phyloP scores from a whole-genome alignment of 495 filamentous ascomycete genomes.

The Polyplosphaeria fusca region DNA sequence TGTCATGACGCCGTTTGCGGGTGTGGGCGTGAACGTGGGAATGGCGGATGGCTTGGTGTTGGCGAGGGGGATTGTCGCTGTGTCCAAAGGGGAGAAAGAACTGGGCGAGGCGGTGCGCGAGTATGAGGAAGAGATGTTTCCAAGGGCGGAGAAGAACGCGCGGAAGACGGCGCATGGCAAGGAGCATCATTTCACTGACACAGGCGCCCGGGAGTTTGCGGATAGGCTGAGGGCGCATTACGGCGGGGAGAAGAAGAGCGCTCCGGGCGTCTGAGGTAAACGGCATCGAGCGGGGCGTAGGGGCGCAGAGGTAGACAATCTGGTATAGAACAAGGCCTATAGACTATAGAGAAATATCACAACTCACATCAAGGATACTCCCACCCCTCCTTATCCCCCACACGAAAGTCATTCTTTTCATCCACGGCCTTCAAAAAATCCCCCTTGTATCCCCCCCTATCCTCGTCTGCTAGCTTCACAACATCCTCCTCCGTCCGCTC shows the following conservation, averaged over 20 bases:
- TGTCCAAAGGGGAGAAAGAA: conserved; percentile 10
- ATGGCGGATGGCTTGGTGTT: conserved; percentile 29
- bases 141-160: conserved; percentile 16
- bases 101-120: conserved; percentile 16
- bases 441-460: conserved; percentile 6
- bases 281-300: background rate
- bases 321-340: background rate
- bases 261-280: background rate
- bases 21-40: conserved; percentile 33
- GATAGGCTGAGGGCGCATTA: conserved; percentile 2
- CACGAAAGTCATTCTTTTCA: conserved; percentile 11
- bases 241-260: background rate
- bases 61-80: conserved; percentile 12
- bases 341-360: background rate
- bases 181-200: conserved; percentile 18
- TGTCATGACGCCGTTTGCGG: conserved; percentile 32
- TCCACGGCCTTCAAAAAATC: conserved; percentile 17
- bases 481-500: conserved; percentile 5
- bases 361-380: conserved; percentile 14
- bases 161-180: conserved; percentile 17
- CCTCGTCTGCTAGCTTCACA: conserved; percentile 2
- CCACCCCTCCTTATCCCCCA: conserved; percentile 10
- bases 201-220: conserved; percentile 15
- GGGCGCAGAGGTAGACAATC: background rate
- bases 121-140: conserved; percentile 27